A percentile compares a stretch with the other conserved stretches of the same genome.
Evolutionary conservation across 2,329 filamentous ascomycete species (phyloP).

Genomic region (Aspergillus melleus): DNA sequence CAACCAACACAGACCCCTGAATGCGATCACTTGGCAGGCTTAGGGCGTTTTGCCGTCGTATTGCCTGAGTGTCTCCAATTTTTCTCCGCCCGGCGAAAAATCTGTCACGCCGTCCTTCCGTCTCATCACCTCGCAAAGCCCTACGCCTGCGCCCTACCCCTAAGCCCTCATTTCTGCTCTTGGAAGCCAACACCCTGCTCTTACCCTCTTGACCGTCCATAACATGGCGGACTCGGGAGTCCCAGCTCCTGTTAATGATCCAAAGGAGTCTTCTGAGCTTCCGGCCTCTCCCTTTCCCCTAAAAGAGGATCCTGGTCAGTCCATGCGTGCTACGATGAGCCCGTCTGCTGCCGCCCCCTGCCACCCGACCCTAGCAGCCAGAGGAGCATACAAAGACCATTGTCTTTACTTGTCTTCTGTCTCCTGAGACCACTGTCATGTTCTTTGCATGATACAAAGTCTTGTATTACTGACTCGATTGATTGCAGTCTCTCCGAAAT

Average conservation of each 20-base stretch:
- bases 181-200: slow-evolving; percentile 36
- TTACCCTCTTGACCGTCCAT: slow-evolving; percentile 21
- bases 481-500: slow-evolving; percentile 28
- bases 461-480: slow-evolving; percentile 7
- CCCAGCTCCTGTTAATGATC: slow-evolving; percentile 30
- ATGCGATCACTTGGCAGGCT: too few relatives aligned
- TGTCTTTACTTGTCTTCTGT: background rate
- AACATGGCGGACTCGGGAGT: slow-evolving; percentile 36
- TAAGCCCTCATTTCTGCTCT: slow-evolving; percentile 52
- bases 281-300: slow-evolving; percentile 29
- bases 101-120: slow-evolving; percentile 18
- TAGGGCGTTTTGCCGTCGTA: too few relatives aligned
- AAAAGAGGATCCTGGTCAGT: slow-evolving; percentile 37
- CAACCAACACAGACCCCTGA: too few relatives aligned
- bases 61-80: background rate
- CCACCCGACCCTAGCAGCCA: background rate
- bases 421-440: background rate
- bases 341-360: background rate
- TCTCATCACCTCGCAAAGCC: slow-evolving; percentile 32
- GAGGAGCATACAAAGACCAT: background rate
- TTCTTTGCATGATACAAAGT: background rate
- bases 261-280: slow-evolving; percentile 27
- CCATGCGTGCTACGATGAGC: background rate
- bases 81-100: slow-evolving; percentile 22
- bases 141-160: slow-evolving; percentile 49